A percentile compares a stretch with the other conserved stretches of the same genome.
Evolutionary conservation across 768 basidiomycete species (phyloP).

Genomic region (Phlebiopsis flavidoalba): DNA sequence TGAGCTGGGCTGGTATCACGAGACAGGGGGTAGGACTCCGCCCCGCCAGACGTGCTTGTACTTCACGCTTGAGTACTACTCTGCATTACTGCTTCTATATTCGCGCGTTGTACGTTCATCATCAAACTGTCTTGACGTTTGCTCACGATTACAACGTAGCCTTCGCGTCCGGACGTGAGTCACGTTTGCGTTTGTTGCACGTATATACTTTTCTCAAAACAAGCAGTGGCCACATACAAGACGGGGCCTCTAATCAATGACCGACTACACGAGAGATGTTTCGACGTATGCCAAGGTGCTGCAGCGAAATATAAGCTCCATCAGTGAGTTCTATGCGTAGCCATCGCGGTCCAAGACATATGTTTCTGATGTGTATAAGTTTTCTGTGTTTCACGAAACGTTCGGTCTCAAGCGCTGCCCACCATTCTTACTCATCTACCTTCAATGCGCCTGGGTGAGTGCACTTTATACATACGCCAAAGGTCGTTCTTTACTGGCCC

Average conservation of each 20-base stretch:
- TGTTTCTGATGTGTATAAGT: constrained; percentile 32
- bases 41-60: constrained; percentile 65
- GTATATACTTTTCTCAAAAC: too few species aligned
- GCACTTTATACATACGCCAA: not conserved
- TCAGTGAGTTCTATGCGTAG: constrained; percentile 38
- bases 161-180: not conserved
- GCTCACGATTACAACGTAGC: not conserved
- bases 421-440: constrained; percentile 63
- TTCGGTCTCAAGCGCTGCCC: constrained; percentile 58
- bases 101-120: constrained; percentile 68
- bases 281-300: constrained; percentile 71
- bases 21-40: constrained; percentile 42
- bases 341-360: too few species aligned
- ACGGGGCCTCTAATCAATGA: constrained; percentile 17
- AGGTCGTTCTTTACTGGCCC: not conserved
- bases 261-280: constrained; percentile 55
- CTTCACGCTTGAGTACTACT: constrained; percentile 77
- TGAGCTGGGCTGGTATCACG: constrained; percentile 53
- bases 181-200: not conserved
- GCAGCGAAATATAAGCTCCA: constrained; percentile 65
- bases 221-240: too few species aligned
- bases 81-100: constrained; percentile 66
- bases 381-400: constrained; percentile 50
- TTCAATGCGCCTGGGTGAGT: constrained; percentile 70
- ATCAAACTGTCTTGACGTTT: not conserved